Base-by-base conservation (phyloP, 2,329 filamentous ascomycete genomes). In the Aspergillus sp. region DNA sequence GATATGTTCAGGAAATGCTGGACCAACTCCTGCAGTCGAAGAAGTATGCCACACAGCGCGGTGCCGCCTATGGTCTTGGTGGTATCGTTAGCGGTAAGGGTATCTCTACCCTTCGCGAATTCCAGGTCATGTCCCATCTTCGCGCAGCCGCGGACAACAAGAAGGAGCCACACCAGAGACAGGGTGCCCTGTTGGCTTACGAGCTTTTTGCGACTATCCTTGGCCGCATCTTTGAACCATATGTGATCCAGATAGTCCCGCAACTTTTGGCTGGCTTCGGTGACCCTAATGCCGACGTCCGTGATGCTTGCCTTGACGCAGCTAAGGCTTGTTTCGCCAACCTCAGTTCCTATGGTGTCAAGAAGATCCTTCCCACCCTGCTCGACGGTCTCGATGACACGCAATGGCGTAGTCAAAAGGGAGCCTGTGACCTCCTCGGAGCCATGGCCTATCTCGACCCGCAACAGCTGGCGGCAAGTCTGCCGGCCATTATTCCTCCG, bases 381-480 rank as follows among this genome's bases (percentile, higher is more conserved):
- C 84, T 99, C 2, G 88, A 95, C 65, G 95, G 96, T 59, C 85
- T 99, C 10, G 93, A 98, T 64, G 95, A 99, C 65, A 87, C 91
- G 55, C 94, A 98, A 75, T 99, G 95, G 95, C 90, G 95, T 71
- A 98, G 92, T 79, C 98, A 99, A 78, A 96, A 96, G 80, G 95
- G 96, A 67, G 95, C 95, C 56, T 99, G 95, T 72, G 95, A 99
- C 73, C 88, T 96, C 26, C 84, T 99, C 14, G 95, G 95, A 74
- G 95, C 95, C 63, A 99, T 99, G 95, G 96, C 95, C 5, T 99
- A 99, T 73, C 85, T 99, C 32, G 95, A 98, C 73, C 94, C 96
- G 7, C 90, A 97, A 65, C 95, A 99, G 75, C 85, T 99, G 18
- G 92, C 95, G 1, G 85, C 90, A 67, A 98, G 93, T 73, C 80